These are phyloP conservation scores for Trichocomaceae sp. DNA, from an alignment of 2,329 filamentous ascomycete genomes.

Conservation along the genomic window DNA sequence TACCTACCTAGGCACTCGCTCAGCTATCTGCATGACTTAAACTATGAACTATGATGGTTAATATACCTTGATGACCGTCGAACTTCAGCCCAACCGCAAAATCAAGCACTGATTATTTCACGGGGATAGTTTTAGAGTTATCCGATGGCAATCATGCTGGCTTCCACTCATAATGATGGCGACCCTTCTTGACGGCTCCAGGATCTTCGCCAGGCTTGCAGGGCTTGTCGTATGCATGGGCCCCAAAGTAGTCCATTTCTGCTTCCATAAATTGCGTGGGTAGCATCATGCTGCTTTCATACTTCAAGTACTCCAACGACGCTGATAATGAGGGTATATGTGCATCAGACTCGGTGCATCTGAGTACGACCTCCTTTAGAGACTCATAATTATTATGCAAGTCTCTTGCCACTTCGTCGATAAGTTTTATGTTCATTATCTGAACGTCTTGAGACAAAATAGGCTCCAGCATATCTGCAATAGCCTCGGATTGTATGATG, in stretches of 20 bases:
- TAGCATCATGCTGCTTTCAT: conserved; percentile 51
- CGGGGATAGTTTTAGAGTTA: neutral
- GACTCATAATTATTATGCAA: conserved; percentile 46
- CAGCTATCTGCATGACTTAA: no score
- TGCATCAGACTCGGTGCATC: conserved; percentile 51
- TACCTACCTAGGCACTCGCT: no score
- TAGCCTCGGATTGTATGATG: conserved; percentile 63
- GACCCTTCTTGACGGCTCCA: conserved; percentile 49
- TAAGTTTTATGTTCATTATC: conserved; percentile 35
- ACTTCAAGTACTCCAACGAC: conserved; percentile 62
- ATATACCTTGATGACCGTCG: no score
- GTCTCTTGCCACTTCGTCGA: conserved; percentile 46
- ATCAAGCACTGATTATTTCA: neutral
- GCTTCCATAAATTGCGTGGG: conserved; percentile 66
- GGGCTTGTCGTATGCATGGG: conserved; percentile 55
- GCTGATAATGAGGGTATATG: conserved; percentile 56
- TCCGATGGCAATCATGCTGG: conserved; percentile 25
- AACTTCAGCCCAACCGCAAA: neutral
- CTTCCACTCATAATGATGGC: conserved; percentile 59
- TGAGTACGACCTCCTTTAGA: conserved; percentile 52
- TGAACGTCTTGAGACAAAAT: conserved; percentile 20
- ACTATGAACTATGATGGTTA: no score
- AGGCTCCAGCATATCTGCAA: conserved; percentile 52
- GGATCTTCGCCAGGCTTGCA: conserved; percentile 47
- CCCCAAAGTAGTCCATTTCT: conserved; percentile 64